Evolutionary conservation across 2,329 filamentous ascomycete species (phyloP).

Genomic region (Cercospora sojina): DNA sequence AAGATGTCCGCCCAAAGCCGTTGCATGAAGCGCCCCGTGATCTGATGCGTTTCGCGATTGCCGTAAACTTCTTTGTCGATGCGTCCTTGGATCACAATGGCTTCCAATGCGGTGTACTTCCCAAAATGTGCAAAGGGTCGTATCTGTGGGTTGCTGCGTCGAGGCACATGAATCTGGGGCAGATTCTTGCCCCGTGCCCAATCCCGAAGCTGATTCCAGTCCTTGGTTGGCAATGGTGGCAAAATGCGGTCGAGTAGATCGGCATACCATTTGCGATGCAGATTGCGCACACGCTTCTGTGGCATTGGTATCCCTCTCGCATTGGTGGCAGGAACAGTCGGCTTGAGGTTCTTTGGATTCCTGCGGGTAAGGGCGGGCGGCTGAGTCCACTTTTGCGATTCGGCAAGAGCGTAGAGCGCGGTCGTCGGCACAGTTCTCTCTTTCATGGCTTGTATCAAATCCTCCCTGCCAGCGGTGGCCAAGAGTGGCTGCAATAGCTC

Average conservation of each 20-base stretch:
- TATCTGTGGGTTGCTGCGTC: conserved; percentile 9
- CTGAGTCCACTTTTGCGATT: conserved; percentile 33
- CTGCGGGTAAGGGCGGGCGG: conserved; percentile 36
- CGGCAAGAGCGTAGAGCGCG: conserved; percentile 33
- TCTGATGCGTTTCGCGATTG: conserved; percentile 33
- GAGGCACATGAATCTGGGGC: conserved; percentile 7
- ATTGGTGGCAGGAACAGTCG: conserved; percentile 46
- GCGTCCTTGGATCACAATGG: conserved; percentile 17
- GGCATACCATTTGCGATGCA: conserved; percentile 47
- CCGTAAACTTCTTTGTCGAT: conserved; percentile 17
- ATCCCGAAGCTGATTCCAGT: conserved; percentile 46
- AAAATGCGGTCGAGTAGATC: conserved; percentile 44
- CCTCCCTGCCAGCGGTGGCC: conserved; percentile 6
- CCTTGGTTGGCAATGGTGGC: conserved; percentile 46
- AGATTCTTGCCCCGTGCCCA: conserved; percentile 37
- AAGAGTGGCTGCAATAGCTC: conserved; percentile 43
- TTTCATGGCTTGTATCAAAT: neutral
- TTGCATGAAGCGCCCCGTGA: conserved; percentile 48
- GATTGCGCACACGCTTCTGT: conserved; percentile 44
- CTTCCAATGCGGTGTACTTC: conserved; percentile 27
- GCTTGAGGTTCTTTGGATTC: conserved; percentile 29
- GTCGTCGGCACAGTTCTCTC: conserved; percentile 33
- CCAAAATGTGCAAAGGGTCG: conserved; percentile 8
- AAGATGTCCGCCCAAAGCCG: conserved; percentile 48
- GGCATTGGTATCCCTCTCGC: conserved; percentile 50